phyloP scores from a whole-genome alignment of 352 stramenopile genomes.

The Phytophthora palmivora region DNA sequence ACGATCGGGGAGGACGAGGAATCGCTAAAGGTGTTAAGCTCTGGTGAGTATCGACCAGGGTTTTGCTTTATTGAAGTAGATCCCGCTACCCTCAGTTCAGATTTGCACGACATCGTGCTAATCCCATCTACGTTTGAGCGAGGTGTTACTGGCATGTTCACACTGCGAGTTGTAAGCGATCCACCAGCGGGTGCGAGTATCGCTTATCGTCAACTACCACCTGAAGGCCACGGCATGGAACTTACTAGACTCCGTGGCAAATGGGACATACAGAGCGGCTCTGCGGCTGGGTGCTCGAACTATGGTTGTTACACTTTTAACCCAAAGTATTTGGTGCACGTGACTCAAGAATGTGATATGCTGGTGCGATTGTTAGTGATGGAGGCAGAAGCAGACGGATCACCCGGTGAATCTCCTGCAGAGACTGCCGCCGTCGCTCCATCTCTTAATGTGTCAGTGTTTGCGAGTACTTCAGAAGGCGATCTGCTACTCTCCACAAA shows the following conservation, averaged over 20 bases:
- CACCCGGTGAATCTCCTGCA: constrained; percentile 20
- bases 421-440: constrained; percentile 18
- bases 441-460: constrained; percentile 81
- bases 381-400: constrained; percentile 18
- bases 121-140: constrained; percentile 83
- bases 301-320: constrained; percentile 89
- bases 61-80: constrained; percentile 81
- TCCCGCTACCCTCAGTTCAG: constrained; percentile 22
- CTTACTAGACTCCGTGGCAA: constrained; percentile 43
- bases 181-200: constrained; percentile 44
- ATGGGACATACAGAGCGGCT: constrained; percentile 66
- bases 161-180: constrained; percentile 65
- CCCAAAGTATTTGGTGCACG: constrained; percentile 74
- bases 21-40: constrained; percentile 55
- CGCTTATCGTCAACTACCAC: constrained; percentile 44
- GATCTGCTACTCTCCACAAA: constrained; percentile 69
- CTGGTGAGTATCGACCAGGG: constrained; percentile 77
- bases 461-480: constrained; percentile 63
- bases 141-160: constrained; percentile 50
- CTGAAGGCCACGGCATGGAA: constrained; percentile 66
- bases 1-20: constrained; percentile 13
- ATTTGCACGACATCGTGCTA: constrained; percentile 57
- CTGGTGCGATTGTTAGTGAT: constrained; percentile 61
- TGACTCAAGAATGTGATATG: constrained; percentile 56
- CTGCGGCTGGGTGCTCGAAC: constrained; percentile 74